Percentiles rank a stretch among this genome's conserved stretches.
phyloP scores from a whole-genome alignment of 495 filamentous ascomycete species.

The Aspergillus sclerotiicarbonarius region DNA sequence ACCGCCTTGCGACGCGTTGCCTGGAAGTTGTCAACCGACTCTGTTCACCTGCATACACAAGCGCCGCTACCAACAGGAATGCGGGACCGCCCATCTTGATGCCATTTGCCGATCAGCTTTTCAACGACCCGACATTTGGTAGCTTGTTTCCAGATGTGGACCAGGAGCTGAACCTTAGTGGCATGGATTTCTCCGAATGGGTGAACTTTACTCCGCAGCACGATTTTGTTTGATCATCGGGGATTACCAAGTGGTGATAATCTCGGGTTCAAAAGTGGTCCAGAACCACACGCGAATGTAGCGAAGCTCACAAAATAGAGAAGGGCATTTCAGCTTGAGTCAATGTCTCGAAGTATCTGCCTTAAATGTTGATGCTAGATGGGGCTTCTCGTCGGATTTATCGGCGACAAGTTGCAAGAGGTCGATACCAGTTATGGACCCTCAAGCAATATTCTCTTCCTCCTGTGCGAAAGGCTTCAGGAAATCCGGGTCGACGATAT shows the following conservation, averaged over 20 bases:
- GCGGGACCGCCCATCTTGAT: constrained; percentile 29
- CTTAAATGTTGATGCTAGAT: background rate
- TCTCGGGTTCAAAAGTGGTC: background rate
- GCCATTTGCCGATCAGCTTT: constrained; percentile 44
- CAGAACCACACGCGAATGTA: background rate
- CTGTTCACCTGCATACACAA: constrained; percentile 31
- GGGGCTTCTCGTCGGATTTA: background rate
- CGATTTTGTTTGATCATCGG: constrained; percentile 21
- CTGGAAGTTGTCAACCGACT: constrained; percentile 45
- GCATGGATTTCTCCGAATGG: constrained; percentile 49
- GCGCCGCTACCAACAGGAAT: constrained; percentile 7
- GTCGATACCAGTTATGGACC: background rate
- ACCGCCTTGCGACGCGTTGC: constrained; percentile 44
- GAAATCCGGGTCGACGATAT: constrained; percentile 22
- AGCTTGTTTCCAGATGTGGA: constrained; percentile 41
- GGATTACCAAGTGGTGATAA: background rate
- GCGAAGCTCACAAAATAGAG: background rate
- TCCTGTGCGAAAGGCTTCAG: constrained; percentile 28
- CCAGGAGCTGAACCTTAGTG: constrained; percentile 33
- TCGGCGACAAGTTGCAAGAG: background rate
- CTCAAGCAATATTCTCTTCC: constrained; percentile 17
- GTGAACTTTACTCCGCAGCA: constrained; percentile 37
- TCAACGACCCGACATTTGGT: constrained; percentile 36
- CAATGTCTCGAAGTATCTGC: background rate
- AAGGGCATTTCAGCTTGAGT: background rate